Base-by-base conservation (phyloP, 371 early-diverging fungal species). In the Mucor ambiguus region DNA sequence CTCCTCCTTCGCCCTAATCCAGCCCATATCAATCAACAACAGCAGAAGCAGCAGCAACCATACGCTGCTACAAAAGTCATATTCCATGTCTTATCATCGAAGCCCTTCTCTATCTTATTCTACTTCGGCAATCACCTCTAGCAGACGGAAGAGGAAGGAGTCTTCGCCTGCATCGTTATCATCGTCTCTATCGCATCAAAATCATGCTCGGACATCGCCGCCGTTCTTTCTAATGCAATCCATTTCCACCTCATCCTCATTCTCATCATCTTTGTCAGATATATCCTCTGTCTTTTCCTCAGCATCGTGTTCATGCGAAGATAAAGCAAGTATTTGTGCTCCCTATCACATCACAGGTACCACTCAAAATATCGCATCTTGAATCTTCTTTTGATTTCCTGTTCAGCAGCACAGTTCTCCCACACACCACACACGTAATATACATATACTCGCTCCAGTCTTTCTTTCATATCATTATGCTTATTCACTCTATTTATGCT, bases 231-330 rank as follows among this genome's bases (percentile, higher is more conserved):
- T 71, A 48, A 48, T 48, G 22, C 67, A 59, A 35, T 72, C 73
- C 9, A 22, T 63, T 26, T 72, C 73, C 1, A 61, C 69, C 11
- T 49, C 72, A 29, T 59, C 64, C n/a, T 71, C 71, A 35, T 63
- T 71, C 54, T 66, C 63, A 2, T 69, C 71, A 28, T 67, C 72
- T 49, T 14, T 67, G 41, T 69, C 68, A 5, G 72, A 67, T 55
- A 28, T 58, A 38, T 68, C 68, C 12, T 41, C 41, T 18, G 41
- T 41, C 41, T 41, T 64, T 24, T 60, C 56, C 32, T 68, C 66
- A 57, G 52, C 61, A 28, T 46, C 64, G 49, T 64, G 57, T 72
- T 72, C 73, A 69, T 72, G 66, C 73, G 73, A 72, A 55, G 73
- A 72, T 62, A 69, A 72, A 67, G 59, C 46, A 22, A 46, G 46